Base-by-base conservation (phyloP, 768 basidiomycete genomes). In the Glaciozyma martinii region DNA sequence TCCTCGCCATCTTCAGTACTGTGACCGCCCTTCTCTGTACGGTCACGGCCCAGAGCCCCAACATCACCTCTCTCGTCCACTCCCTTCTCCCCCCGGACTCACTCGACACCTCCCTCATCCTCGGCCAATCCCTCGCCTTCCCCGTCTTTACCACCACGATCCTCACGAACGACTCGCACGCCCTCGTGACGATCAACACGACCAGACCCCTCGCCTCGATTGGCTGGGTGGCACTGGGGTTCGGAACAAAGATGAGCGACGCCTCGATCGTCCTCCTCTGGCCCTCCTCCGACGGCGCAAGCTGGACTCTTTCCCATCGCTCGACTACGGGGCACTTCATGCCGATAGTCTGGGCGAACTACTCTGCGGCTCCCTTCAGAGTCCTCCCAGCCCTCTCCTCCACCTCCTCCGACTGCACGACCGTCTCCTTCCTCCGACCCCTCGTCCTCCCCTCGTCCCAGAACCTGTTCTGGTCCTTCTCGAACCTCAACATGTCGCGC, bases 291-390 rank as follows among this genome's bases (percentile, higher is more conserved):
- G n/a, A 61, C 29, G 43, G 42, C 8, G 42, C 60, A 3, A 23
- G 42, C 13, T 65, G 64, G 64, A 25, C 52, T 21, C 18, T 65
- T 46, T 56, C 54, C 4, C 64, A 65, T 13, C 64, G 64, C 19
- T 19, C 47, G 0, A 55, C 64, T 1, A 55, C 55, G 12, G 64
- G 59, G 3, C 54, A 65, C 55, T 53, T 49, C 27, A 47, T 29
- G 53, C 27, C 60, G 23, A 55, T 46, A 7, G 16, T 56, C 21
- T 25, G 32, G 7, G 19, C 18, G 1, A 56, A 54, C 7, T 52
- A 55, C 9, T 30, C 40, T 12, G 44, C 27, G 1, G 43, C 50
- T 0, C 43, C 53, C 13, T 65, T 60, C 47, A 1, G 8, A 13
- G 8, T 61, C 59, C 37, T 57, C 3, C 54, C 29, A 3, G 33